These are phyloP conservation scores for Albugo candida DNA, from an alignment of 352 stramenopile genomes.

Conservation along the genomic window DNA sequence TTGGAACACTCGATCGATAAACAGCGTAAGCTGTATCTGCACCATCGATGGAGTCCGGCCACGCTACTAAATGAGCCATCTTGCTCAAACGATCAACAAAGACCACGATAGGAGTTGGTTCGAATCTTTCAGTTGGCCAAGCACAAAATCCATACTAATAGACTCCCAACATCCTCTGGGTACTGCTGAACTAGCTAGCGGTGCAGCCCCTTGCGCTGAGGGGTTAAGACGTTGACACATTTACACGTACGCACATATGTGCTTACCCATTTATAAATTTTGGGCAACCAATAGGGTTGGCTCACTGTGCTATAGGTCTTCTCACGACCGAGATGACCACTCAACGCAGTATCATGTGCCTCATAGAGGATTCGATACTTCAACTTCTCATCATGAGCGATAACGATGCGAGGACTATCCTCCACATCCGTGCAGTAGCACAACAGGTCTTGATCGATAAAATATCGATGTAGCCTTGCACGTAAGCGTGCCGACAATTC, in stretches of 20 bases:
- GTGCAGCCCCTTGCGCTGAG: not conserved
- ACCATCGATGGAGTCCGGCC: not conserved
- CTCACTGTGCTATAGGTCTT: not conserved
- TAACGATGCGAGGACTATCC: too few species aligned
- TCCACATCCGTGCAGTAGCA: too few species aligned
- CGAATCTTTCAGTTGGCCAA: not conserved
- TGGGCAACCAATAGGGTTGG: conserved; percentile 1
- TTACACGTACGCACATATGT: not conserved
- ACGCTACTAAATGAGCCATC: not conserved
- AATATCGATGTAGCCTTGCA: too few species aligned
- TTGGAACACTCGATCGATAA: conserved; percentile 2
- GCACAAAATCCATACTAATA: conserved; percentile 4
- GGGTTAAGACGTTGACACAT: not conserved
- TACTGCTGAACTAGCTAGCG: not conserved
- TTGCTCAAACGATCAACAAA: conserved; percentile 2
- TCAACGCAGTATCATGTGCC: not conserved
- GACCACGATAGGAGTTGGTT: not conserved
- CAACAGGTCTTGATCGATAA: too few species aligned
- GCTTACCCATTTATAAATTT: not conserved
- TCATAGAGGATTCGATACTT: not conserved
- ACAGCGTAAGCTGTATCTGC: conserved; percentile 5
- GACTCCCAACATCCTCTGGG: conserved; percentile 1
- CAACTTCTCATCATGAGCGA: not conserved
- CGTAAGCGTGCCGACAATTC: not conserved
- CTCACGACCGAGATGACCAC: not conserved